Evolutionary conservation across 441 rosid genomes (phyloP), one percentile per base, ranked within the genome.

Genomic region (Gossypium davidsonii): DNA sequence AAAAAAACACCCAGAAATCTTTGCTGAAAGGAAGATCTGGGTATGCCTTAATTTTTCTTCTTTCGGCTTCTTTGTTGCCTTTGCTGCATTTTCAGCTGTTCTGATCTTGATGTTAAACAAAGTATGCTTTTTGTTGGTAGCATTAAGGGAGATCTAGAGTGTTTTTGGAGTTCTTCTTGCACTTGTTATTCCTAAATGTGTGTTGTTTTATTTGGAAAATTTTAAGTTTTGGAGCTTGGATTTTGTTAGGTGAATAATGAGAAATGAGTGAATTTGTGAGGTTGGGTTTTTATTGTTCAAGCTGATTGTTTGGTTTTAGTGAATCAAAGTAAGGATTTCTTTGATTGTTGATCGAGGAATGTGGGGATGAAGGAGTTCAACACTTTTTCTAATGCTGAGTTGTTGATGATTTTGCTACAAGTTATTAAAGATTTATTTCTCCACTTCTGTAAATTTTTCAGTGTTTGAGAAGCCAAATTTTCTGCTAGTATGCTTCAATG

Each of bases 1-100:
- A 11, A 18, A 15, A 26, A 25, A 49, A 26, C 48, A 14, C 67
- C 31, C 74, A 46, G 58, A 59, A 59, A 23, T 28, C 46, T 72
- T 44, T 51, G 58, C 68, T 72, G 23, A 5, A 60, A 60, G 5
- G 17, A 58, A 48, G 67, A 72, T 72, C 59, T 72, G 67, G 68
- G 74, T 72, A 46, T 25, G 44, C 39, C 42, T 46, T 28, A 44
- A 20, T 52, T 69, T 28, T 9, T 18, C 7, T 18, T 51, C 14
- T 18, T 71, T 58, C 28, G 42, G 51, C 2, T 58, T 21, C 10
- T 71, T 67, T n/a, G 3, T 49, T 52, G 5, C 9, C 46, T 25
- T 59, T 26, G 6, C 59, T 60, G 26, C 59, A 48, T 72, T 72
- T 71, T 44, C 11, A 26, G 23, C 60, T 52, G 7, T 28, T 48